Conservation (phyloP, 2,329 filamentous ascomycete species). For the Aspergillus terreus region DNA sequence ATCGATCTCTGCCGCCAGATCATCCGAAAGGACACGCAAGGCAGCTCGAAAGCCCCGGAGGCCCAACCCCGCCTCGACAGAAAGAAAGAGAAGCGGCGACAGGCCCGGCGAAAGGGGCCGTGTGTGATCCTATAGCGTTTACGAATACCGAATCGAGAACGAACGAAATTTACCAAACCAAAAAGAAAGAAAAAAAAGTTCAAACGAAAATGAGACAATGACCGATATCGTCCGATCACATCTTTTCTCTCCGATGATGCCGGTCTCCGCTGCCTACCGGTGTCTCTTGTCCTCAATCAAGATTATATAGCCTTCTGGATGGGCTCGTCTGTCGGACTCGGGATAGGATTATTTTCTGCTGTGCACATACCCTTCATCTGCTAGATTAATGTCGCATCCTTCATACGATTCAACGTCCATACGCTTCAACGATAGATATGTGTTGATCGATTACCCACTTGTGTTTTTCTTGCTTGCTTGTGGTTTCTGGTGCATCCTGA, state of each 20-base stretch:
- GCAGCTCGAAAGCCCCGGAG: conserved; percentile 29
- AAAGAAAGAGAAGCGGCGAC: conserved; percentile 29
- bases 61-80: conserved; percentile 30
- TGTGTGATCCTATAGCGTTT: conserved; percentile 37
- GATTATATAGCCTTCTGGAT: background rate
- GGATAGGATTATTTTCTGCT: conserved; percentile 1
- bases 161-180: background rate
- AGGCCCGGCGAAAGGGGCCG: conserved; percentile 31
- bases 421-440: conserved; percentile 25
- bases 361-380: conserved; percentile 13
- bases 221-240: background rate
- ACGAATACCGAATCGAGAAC: conserved; percentile 1
- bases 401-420: conserved; percentile 19
- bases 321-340: background rate
- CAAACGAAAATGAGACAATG: conserved; percentile 1
- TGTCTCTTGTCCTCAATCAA: background rate
- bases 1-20: conserved; percentile 80
- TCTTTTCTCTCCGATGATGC: conserved; percentile 3
- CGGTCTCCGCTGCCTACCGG: background rate
- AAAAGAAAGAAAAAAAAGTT: background rate
- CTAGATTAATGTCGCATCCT: conserved; percentile 15
- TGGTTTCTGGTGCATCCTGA: conserved; percentile 17
- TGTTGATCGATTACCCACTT: conserved; percentile 23
- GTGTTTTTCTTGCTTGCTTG: conserved; percentile 7
- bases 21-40: conserved; percentile 62